Base-by-base conservation (phyloP, 2,329 filamentous ascomycete species). In the Monosporascus ibericus region DNA sequence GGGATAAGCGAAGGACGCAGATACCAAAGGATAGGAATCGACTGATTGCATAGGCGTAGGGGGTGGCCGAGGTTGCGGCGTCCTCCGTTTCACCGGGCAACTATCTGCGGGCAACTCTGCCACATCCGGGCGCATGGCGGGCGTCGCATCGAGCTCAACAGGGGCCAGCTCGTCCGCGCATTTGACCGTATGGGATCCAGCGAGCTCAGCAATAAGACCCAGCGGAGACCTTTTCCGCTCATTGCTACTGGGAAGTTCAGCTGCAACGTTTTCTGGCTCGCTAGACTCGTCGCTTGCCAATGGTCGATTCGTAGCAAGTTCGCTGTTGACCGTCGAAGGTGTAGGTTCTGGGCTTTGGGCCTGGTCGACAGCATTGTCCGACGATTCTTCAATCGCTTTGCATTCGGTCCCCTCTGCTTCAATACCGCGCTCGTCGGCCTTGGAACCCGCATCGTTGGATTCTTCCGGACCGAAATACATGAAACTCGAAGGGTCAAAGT, bases 401-500 rank as follows among this genome's bases (percentile, higher is more conserved):
- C 30, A 24, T 9, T 27, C 20, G 9, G 40, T 17, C 25, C 6
- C n/a, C 11, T 22, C 42, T 22, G 42, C 6, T 17, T 62, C 57
- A 17, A 53, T 58, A 3, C 70, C 70, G 34, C 76, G 72, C 48
- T 75, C 71, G 25, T 72, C 70, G 0, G 57, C 66, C 27, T 74
- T 49, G 0, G 76, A 72, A 44, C 72, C 77, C n/a, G 75, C 65
- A 49, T 78, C 76, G 25, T 61, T 72, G 57, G 75, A 74, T 2
- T 66, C 63, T 2, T 73, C 75, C 0, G 77, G 75, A 0, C 77
- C 77, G 17, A 80, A 70, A 56, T 74, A 80, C 72, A 79, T 78
- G 56, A 80, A 78, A 55, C 69, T 74, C 55, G 78, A 77, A 3
- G 76, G 75, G 54, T 79, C 75, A 54, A 79, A 80, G 52, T 77